Conservation (phyloP, 2,329 filamentous ascomycete genomes). For the Botrytis fragariae region DNA sequence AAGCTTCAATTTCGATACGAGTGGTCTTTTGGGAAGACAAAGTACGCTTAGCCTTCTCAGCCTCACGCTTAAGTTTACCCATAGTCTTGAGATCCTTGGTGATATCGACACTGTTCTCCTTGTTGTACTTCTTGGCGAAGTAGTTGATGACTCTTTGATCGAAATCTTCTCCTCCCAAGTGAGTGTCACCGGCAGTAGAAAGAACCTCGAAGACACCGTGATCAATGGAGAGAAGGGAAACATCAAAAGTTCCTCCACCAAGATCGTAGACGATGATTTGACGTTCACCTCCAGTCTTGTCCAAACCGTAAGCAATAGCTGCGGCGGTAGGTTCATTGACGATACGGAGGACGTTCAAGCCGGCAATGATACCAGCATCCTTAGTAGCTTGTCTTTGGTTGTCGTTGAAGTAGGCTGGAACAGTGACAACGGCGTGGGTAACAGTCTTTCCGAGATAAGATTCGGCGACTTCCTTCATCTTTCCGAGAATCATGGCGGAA, state of each 20-base stretch:
- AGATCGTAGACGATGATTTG: conserved; percentile 94
- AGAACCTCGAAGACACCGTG: conserved; percentile 92
- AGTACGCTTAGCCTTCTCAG: conserved; percentile 98
- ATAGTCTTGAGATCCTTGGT: conserved; percentile 95
- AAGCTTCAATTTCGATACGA: conserved; percentile 93
- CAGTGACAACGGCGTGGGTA: conserved; percentile 86
- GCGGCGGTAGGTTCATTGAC: conserved; percentile 96
- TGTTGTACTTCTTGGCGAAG: conserved; percentile 98
- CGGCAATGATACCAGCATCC: conserved; percentile 88
- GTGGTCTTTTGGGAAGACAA: conserved; percentile 92
- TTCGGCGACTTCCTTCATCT: conserved; percentile 84
- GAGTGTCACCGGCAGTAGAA: conserved; percentile 93
- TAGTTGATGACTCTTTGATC: conserved; percentile 96
- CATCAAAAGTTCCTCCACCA: conserved; percentile 92
- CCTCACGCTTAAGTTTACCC: conserved; percentile 99
- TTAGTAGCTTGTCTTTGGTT: conserved; percentile 96
- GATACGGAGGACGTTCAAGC: conserved; percentile 91
- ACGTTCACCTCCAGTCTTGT: conserved; percentile 79
- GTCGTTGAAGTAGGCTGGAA: conserved; percentile 98
- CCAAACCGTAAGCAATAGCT: conserved; percentile 90
- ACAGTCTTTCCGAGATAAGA: conserved; percentile 78
- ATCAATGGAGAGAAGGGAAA: conserved; percentile 87
- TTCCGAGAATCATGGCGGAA: conserved; percentile 76
- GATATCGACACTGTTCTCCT: conserved; percentile 91
- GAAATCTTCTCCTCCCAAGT: conserved; percentile 98